These are phyloP conservation scores for Fonsecaea erecta DNA, from an alignment of 2,329 filamentous ascomycete genomes.

Conservation along the genomic window DNA sequence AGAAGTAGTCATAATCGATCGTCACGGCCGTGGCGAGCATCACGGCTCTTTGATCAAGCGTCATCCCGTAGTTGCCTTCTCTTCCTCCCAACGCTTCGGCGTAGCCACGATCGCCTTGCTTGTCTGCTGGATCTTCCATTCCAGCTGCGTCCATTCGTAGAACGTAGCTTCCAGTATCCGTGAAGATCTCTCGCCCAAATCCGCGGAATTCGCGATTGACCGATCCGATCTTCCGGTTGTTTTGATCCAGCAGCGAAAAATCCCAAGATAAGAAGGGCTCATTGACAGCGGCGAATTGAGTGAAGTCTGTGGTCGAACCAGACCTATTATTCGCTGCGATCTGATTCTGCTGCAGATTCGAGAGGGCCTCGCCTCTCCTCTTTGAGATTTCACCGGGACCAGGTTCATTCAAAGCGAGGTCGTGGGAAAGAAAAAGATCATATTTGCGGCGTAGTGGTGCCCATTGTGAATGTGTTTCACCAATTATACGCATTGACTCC, in stretches of 20 bases:
- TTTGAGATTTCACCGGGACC: conserved; percentile 1
- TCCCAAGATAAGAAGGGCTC: conserved; percentile 69
- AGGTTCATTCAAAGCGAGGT: conserved; percentile 45
- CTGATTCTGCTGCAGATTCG: conserved; percentile 54
- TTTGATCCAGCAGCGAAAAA: conserved; percentile 61
- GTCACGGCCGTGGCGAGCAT: conserved; percentile 70
- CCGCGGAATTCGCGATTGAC: conserved; percentile 68
- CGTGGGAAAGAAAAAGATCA: conserved; percentile 65
- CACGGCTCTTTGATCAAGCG: conserved; percentile 67
- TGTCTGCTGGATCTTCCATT: conserved; percentile 47
- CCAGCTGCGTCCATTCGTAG: conserved; percentile 66
- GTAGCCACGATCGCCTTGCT: conserved; percentile 34
- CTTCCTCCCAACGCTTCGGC: conserved; percentile 26
- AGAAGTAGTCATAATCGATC: conserved; percentile 72
- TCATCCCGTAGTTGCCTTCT: conserved; percentile 56
- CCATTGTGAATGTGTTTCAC: conserved; percentile 68
- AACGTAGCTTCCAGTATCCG: conserved; percentile 68
- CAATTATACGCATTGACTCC: conserved; percentile 65
- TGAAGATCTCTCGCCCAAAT: conserved; percentile 68
- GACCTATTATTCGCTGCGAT: conserved; percentile 33
- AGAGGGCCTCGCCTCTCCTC: conserved; percentile 49
- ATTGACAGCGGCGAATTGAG: conserved; percentile 66
- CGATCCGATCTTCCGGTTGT: conserved; percentile 59
- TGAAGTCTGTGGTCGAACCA: conserved; percentile 47
- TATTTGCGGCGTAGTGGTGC: conserved; percentile 66